phyloP scores from a whole-genome alignment of 805 yeast species.

The Candida loeiensis region DNA sequence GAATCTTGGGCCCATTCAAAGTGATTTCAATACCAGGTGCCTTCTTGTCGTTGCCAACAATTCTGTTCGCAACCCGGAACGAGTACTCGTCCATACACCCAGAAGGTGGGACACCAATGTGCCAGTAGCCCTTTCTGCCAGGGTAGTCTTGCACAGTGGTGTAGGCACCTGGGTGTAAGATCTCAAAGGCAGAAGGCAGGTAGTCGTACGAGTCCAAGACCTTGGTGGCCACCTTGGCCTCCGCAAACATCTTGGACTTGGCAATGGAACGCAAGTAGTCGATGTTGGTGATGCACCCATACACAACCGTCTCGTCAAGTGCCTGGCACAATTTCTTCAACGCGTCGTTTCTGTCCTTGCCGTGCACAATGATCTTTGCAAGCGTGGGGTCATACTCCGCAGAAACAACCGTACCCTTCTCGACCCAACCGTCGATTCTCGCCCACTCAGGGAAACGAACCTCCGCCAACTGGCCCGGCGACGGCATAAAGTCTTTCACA shows the following conservation, averaged over 20 bases:
- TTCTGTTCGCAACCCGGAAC: constrained; percentile 82
- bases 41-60: constrained; percentile 78
- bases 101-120: constrained; percentile 95
- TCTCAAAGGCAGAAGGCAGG: constrained; percentile 79
- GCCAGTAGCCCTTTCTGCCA: constrained; percentile 86
- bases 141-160: constrained; percentile 97
- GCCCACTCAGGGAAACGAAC: constrained; percentile 88
- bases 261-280: constrained; percentile 88
- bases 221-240: constrained; percentile 82
- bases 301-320: constrained; percentile 77
- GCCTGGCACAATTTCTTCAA: constrained; percentile 73
- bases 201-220: constrained; percentile 79
- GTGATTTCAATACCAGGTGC: constrained; percentile 93
- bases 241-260: constrained; percentile 75
- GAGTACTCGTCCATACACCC: constrained; percentile 97
- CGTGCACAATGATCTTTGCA: constrained; percentile 95
- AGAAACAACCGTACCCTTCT: constrained; percentile 79
- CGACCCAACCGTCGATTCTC: constrained; percentile 92
- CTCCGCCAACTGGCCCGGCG: constrained; percentile 90
- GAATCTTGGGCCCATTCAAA: constrained; percentile 76
- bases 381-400: constrained; percentile 96
- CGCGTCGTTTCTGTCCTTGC: constrained; percentile 84
- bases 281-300: constrained; percentile 85
- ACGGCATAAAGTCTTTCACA: constrained; percentile 88
- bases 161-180: constrained; percentile 66